Conservation (phyloP, 2,329 filamentous ascomycete genomes). For the Rhynchosporium secalis region DNA sequence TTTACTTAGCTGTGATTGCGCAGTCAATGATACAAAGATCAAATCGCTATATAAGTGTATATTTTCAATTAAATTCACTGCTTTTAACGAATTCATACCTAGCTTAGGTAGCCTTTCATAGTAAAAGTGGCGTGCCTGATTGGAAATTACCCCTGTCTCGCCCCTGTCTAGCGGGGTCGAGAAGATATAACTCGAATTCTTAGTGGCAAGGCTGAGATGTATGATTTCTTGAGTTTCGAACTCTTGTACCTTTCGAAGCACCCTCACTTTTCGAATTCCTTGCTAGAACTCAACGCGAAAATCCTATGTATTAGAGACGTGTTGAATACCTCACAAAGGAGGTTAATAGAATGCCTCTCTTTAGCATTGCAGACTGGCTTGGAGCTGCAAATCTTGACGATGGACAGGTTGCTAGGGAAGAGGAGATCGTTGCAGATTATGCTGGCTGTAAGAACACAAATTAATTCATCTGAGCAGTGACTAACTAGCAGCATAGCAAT, state of each 20-base stretch:
- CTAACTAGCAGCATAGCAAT: slow-evolving; percentile 23
- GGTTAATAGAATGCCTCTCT: slow-evolving; percentile 19
- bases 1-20: too few relatives aligned
- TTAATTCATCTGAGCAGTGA: not conserved
- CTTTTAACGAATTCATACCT: too few relatives aligned
- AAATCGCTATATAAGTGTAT: too few relatives aligned
- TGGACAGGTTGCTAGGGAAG: slow-evolving; percentile 15
- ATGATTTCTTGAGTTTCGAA: not conserved
- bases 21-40: too few relatives aligned
- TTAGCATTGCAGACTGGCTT: slow-evolving; percentile 28
- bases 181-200: not conserved
- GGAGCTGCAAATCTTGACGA: slow-evolving; percentile 2
- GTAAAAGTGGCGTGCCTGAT: not conserved
- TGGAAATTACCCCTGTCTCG: not conserved
- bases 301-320: not conserved
- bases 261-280: not conserved
- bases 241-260: not conserved
- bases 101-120: not conserved
- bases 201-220: slow-evolving; percentile 6
- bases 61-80: not conserved
- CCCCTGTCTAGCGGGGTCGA: slow-evolving; percentile 2
- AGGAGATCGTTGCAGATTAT: slow-evolving; percentile 22
- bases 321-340: not conserved
- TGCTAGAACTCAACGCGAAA: not conserved
- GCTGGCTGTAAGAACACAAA: slow-evolving; percentile 22